Base-by-base conservation (phyloP, 306 rosid species). In the Luffa acutangula region DNA sequence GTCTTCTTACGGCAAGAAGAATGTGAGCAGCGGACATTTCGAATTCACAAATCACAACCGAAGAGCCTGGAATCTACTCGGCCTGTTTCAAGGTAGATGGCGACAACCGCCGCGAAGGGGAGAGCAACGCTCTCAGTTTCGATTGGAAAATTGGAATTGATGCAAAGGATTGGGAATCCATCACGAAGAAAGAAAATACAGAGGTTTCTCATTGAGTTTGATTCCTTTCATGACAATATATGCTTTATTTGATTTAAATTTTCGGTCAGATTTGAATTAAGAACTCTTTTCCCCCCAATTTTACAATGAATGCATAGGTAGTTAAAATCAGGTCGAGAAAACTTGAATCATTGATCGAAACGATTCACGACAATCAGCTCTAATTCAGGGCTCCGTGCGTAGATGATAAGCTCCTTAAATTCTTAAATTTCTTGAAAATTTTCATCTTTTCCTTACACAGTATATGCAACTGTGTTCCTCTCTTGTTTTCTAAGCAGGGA, bases 321-420 rank as follows among this genome's bases (percentile, higher is more conserved):
- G 89, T 89, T 18, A 90, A 89, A 82, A 90, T 89, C 79, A 89
- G 87, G 83, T 76, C 87, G 76, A 87, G 78, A 82, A 89, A 89
- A 82, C 86, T 89, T 33, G 90, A 89, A 84, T 89, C 87, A 83
- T 83, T 86, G 8, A 90, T 87, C 46, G 86, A 89, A 75, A 82
- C 89, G 49, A 87, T 89, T 76, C 92, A 89, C 82, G 90, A 89
- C 79, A 85, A 89, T 67, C 79, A 87, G 81, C 83, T 87, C 75
- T 85, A 85, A 70, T 86, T 87, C 20, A 89, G 79, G 85, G 15
- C 36, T 12, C 14, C 31, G 43, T 64, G 34, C 36, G 34, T 20
- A 63, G 4, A 63, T 18, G 12, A 64, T 7, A 12, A 7, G 6
- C 6, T 56, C 31, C 8, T 20, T 17, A 56, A 8, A 15, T 3